Evolutionary conservation across 2,329 filamentous ascomycete genomes (phyloP), one percentile per base, ranked within the genome.

Genomic region (Microsporum ferrugineum): DNA sequence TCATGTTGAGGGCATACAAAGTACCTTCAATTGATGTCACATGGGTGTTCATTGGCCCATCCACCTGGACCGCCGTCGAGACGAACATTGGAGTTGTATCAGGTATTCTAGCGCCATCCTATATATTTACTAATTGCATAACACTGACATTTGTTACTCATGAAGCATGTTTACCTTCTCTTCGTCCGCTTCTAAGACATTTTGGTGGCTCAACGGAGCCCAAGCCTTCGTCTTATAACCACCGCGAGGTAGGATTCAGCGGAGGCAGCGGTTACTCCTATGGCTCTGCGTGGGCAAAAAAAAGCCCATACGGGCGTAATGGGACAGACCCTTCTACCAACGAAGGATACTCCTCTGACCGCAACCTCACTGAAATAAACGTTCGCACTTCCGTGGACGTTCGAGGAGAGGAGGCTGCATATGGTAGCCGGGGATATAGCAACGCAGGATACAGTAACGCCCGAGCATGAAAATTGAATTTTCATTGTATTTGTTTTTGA

Each of bases 211-310:
- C 55, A 10, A 41, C 55, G 7, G 55, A 38, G 8, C 7, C 23
- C 1, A 41, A 38, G 12, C 55, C 55, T 27, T 38, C 55, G n/a
- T 23, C 17, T 23, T 53, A 53, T 53, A 53, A 53, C 49, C n/a
- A 23, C 4, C 55, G 34, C 23, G 55, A 41, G n/a, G 38, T 2
- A 17, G 55, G 55, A 33, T 41, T 41, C 8, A 38, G 38, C 14
- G 55, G 33, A 29, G 55, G 55, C 14, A 57, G 55, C 27, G 38
- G 55, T 14, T 57, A 57, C 27, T 57, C 55, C 34, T 41, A 57
- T 23, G 55, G 55, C 4, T 57, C 55, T 29, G 55, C 55, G 2
- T 57, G 57, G 76, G 65, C 70, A 76, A 63, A 47, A 10, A 58
- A 61, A 38, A 58, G 34, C 7, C 27, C 57, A 4, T 49, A 49